A percentile compares a stretch with the other conserved stretches of the same genome.
Conservation (phyloP, 2,329 filamentous ascomycete genomes). For the Ophiosphaerella herpotricha region DNA sequence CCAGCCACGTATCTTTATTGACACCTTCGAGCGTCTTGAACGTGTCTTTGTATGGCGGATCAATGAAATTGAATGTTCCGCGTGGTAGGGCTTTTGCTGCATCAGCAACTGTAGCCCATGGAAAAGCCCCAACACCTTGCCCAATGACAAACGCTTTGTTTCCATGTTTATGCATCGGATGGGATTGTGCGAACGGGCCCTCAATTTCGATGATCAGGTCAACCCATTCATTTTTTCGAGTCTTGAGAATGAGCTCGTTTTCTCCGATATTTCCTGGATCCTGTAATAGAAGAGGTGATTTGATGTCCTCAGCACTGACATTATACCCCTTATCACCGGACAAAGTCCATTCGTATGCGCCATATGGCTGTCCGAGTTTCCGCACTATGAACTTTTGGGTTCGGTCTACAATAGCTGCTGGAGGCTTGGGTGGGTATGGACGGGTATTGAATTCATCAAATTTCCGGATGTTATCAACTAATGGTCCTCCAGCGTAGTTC, state of each 20-base stretch:
- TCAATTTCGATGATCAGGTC: slow-evolving; percentile 7
- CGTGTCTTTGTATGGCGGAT: slow-evolving; percentile 2
- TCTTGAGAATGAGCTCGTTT: slow-evolving; percentile 1
- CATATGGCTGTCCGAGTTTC: slow-evolving; percentile 1
- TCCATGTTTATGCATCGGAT: slow-evolving; percentile 6
- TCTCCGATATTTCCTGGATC: background rate
- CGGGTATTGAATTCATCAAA: slow-evolving; percentile 1
- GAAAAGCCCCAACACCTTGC: background rate
- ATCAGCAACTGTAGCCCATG: slow-evolving; percentile 1
- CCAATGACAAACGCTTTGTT: slow-evolving; percentile 5
- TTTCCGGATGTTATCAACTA: background rate
- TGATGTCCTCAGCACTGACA: background rate
- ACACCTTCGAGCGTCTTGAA: slow-evolving; percentile 3
- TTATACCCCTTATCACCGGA: background rate
- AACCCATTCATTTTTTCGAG: slow-evolving; percentile 5
- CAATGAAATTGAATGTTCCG: slow-evolving; percentile 4
- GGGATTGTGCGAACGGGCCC: slow-evolving; percentile 1
- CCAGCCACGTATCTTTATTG: slow-evolving; percentile 33
- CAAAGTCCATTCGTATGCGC: slow-evolving; percentile 3
- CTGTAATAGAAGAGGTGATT: slow-evolving; percentile 1
- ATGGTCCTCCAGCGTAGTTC: background rate
- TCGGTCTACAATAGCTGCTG: background rate
- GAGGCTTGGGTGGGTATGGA: slow-evolving; percentile 1
- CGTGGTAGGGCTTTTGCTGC: background rate
- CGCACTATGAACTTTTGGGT: slow-evolving; percentile 4